These are phyloP conservation scores for Ceratocystis harringtonii DNA, from an alignment of 2,329 filamentous ascomycete species.

Conservation along the genomic window DNA sequence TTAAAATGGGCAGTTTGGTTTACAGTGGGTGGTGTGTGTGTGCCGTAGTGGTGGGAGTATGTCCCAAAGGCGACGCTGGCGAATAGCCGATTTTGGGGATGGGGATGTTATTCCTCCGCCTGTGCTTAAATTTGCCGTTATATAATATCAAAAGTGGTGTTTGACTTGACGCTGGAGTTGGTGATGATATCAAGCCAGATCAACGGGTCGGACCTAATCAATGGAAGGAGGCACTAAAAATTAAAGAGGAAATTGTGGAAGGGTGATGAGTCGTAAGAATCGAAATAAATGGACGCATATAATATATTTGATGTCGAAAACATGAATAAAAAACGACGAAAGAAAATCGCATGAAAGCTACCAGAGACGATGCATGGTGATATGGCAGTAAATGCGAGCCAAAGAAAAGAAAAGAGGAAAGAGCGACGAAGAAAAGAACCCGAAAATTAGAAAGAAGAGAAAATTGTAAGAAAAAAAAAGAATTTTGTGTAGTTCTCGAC, in stretches of 20 bases:
- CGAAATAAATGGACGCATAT: constrained; percentile 18
- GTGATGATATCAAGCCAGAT: constrained; percentile 24
- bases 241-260: constrained; percentile 19
- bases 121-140: not conserved
- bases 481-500: not conserved
- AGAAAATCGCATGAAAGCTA: constrained; percentile 14
- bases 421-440: constrained; percentile 9
- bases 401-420: constrained; percentile 15
- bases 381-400: constrained; percentile 15
- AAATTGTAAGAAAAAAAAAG: not conserved
- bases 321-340: constrained; percentile 14
- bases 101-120: not conserved
- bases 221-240: constrained; percentile 28
- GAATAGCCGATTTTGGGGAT: not conserved
- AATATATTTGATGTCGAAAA: constrained; percentile 13
- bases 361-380: constrained; percentile 13
- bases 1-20: not conserved
- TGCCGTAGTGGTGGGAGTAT: not conserved
- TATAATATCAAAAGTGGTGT: constrained; percentile 6
- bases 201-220: constrained; percentile 30
- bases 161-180: constrained; percentile 19
- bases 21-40: not conserved
- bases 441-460: constrained; percentile 4
- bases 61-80: not conserved
- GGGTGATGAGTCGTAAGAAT: not conserved